A percentile compares a stretch with the other conserved stretches of the same genome.
These are phyloP conservation scores for Taphrina deformans DNA, from an alignment of 1,139 yeast genomes.

Conservation along the genomic window DNA sequence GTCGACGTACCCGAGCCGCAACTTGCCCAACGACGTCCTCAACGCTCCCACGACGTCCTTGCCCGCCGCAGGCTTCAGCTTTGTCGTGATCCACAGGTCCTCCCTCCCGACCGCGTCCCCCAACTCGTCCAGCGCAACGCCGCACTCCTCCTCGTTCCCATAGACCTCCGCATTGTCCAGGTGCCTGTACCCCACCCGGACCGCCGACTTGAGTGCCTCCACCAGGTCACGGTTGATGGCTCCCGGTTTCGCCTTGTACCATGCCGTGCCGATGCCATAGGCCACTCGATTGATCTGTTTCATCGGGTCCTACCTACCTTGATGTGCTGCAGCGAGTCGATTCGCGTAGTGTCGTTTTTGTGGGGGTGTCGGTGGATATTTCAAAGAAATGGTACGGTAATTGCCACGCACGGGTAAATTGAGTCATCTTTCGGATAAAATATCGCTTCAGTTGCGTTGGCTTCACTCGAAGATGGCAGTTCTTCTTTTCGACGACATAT, in stretches of 20 bases:
- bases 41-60: conserved; percentile 58
- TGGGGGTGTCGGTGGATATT: not conserved
- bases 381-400: too few species aligned
- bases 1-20: conserved; percentile 78
- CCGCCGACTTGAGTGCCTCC: conserved; percentile 56
- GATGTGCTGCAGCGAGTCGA: not conserved
- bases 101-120: conserved; percentile 51
- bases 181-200: conserved; percentile 56
- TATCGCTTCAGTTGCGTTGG: too few species aligned
- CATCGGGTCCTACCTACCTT: not conserved
- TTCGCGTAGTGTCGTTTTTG: not conserved
- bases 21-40: conserved; percentile 60
- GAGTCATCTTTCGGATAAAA: too few species aligned
- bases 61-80: conserved; percentile 42
- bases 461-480: too few species aligned
- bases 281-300: conserved; percentile 52
- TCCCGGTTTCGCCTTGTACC: conserved; percentile 39
- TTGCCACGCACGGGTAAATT: too few species aligned
- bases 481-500: too few species aligned
- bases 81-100: conserved; percentile 58
- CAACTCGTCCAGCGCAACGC: conserved; percentile 54
- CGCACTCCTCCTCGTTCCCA: conserved; percentile 64
- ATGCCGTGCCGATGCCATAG: conserved; percentile 65
- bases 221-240: conserved; percentile 50
- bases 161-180: conserved; percentile 69